Percentiles rank a stretch among this genome's conserved stretches.
These are phyloP conservation scores for Aspergillus funiculosus DNA, from an alignment of 495 filamentous ascomycete genomes.

Conservation along the genomic window DNA sequence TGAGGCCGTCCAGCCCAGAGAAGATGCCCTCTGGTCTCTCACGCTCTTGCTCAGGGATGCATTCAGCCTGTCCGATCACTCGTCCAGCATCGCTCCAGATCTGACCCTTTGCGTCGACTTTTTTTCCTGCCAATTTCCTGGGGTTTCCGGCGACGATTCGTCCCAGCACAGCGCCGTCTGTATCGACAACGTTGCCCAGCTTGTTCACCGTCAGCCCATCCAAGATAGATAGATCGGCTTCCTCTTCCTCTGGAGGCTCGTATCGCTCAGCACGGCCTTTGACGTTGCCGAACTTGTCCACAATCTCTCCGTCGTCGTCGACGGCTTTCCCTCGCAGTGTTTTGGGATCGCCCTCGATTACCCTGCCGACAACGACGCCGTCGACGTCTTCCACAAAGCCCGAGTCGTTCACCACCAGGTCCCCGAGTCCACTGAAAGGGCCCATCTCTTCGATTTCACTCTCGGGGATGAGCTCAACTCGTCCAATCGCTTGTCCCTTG, in stretches of 20 bases:
- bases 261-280: constrained; percentile 73
- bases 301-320: constrained; percentile 77
- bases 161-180: constrained; percentile 58
- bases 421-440: constrained; percentile 70
- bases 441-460: constrained; percentile 65
- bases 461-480: constrained; percentile 66
- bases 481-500: constrained; percentile 64
- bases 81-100: constrained; percentile 69
- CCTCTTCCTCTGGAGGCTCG: constrained; percentile 47
- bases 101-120: constrained; percentile 66
- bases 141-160: constrained; percentile 63
- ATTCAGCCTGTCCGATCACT: constrained; percentile 63
- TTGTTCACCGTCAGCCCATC: constrained; percentile 72
- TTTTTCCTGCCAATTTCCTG: constrained; percentile 60
- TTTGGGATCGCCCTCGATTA: constrained; percentile 72
- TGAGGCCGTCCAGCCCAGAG: constrained; percentile 58
- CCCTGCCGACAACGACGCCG: constrained; percentile 62
- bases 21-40: constrained; percentile 65
- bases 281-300: constrained; percentile 73
- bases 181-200: constrained; percentile 68
- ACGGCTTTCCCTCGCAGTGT: constrained; percentile 66
- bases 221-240: constrained; percentile 21
- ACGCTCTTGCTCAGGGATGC: constrained; percentile 61
- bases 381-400: constrained; percentile 66
- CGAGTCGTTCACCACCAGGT: constrained; percentile 59